Evolutionary conservation across 352 stramenopile species (phyloP).

Genomic region (Phytophthora ramorum): DNA sequence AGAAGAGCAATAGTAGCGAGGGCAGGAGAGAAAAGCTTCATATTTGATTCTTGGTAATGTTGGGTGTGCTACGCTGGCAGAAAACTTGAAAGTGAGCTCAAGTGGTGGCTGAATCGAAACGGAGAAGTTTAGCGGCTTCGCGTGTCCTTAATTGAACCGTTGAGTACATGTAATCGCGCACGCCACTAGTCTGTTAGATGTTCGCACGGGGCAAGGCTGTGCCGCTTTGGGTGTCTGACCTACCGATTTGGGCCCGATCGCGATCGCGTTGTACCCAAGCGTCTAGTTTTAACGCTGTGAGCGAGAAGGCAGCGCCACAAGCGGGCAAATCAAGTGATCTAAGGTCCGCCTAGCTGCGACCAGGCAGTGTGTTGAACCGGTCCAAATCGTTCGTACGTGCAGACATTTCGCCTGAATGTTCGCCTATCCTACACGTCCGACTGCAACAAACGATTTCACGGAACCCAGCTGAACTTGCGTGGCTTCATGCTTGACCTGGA

Average conservation of each 20-base stretch:
- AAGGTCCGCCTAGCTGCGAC: conserved; percentile 3
- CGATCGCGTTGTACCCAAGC: neutral
- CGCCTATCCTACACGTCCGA: neutral
- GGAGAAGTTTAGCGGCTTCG: neutral
- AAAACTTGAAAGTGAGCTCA: conserved; percentile 25
- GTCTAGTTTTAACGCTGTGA: neutral
- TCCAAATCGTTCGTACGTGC: conserved; percentile 13
- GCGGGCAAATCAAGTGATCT: conserved; percentile 5
- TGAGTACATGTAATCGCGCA: neutral
- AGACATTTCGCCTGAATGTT: neutral
- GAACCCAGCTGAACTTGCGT: conserved; percentile 2
- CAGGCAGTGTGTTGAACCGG: conserved; percentile 14
- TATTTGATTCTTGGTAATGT: neutral
- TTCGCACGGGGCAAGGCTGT: neutral
- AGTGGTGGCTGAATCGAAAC: neutral
- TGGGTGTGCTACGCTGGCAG: neutral
- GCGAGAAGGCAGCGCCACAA: neutral
- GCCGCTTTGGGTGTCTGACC: too few species aligned
- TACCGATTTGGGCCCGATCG: too few species aligned
- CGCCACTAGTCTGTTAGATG: neutral
- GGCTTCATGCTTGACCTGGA: neutral
- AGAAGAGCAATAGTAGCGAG: neutral
- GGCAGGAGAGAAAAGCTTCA: neutral
- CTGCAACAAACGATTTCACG: conserved; percentile 17
- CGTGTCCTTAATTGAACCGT: neutral